Evolutionary conservation across 2,329 filamentous ascomycete species (phyloP).

Genomic region (Emericellopsis cladophorae): DNA sequence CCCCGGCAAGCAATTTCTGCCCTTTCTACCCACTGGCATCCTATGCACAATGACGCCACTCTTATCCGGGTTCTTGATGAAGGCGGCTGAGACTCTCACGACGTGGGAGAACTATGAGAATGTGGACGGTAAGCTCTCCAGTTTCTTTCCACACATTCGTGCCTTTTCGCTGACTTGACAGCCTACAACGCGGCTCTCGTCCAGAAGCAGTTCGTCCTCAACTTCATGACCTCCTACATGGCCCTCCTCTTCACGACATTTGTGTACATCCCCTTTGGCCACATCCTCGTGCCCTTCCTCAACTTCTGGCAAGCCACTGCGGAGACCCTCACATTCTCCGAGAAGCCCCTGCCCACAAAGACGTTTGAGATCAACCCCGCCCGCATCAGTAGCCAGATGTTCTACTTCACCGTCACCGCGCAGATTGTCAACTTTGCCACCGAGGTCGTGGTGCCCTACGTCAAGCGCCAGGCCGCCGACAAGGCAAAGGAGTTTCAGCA

Average conservation of each 20-base stretch:
- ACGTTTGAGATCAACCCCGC: slow-evolving; percentile 74
- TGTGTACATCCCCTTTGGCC: slow-evolving; percentile 86
- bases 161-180: slow-evolving; percentile 10
- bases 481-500: slow-evolving; percentile 68
- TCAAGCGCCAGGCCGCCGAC: slow-evolving; percentile 65
- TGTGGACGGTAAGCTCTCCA: slow-evolving; percentile 40
- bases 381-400: slow-evolving; percentile 78
- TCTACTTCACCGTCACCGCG: slow-evolving; percentile 90
- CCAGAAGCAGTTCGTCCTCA: slow-evolving; percentile 87
- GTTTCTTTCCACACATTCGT: neutral
- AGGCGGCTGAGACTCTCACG: slow-evolving; percentile 64
- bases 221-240: slow-evolving; percentile 93
- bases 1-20: slow-evolving; percentile 74
- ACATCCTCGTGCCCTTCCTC: slow-evolving; percentile 71
- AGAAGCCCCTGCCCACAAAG: slow-evolving; percentile 52
- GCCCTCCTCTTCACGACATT: slow-evolving; percentile 89
- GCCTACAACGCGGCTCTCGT: slow-evolving; percentile 75
- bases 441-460: slow-evolving; percentile 73
- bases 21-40: slow-evolving; percentile 79
- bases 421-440: slow-evolving; percentile 80
- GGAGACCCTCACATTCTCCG: slow-evolving; percentile 60
- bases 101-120: slow-evolving; percentile 89
- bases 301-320: slow-evolving; percentile 69
- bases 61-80: slow-evolving; percentile 62
- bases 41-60: slow-evolving; percentile 73